phyloP scores from a whole-genome alignment of 768 basidiomycete species.

The Xerocomellus dryophilus region DNA sequence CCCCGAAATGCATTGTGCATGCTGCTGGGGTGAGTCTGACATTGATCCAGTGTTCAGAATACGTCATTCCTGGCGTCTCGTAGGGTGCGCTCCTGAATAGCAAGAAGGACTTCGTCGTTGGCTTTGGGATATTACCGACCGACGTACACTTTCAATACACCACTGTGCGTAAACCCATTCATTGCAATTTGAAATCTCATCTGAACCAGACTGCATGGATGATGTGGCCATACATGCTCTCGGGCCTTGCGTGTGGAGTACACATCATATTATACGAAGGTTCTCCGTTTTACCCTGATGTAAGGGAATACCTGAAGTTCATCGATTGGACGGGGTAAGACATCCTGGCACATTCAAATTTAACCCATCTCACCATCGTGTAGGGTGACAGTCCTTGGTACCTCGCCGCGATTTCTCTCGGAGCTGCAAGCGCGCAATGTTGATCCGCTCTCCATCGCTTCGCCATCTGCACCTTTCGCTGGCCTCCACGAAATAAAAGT shows the following conservation, averaged over 20 bases:
- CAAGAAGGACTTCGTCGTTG: slow-evolving; percentile 59
- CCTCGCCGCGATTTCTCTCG: slow-evolving; percentile 64
- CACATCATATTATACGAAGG: slow-evolving; percentile 63
- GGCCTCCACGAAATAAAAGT: slow-evolving; percentile 49
- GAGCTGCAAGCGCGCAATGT: slow-evolving; percentile 58
- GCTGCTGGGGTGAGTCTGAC: slow-evolving; percentile 56
- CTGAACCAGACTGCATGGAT: slow-evolving; percentile 66
- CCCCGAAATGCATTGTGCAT: slow-evolving; percentile 84
- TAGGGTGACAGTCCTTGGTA: slow-evolving; percentile 41
- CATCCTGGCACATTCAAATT: background rate
- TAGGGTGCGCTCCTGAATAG: slow-evolving; percentile 74
- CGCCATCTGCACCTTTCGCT: slow-evolving; percentile 39
- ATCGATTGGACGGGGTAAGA: slow-evolving; percentile 55
- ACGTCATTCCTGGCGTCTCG: background rate
- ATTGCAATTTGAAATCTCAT: background rate
- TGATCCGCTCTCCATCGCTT: slow-evolving; percentile 38
- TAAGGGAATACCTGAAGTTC: slow-evolving; percentile 52
- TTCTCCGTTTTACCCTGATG: slow-evolving; percentile 63
- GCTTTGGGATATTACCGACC: slow-evolving; percentile 40
- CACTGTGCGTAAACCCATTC: slow-evolving; percentile 42
- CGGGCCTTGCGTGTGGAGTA: slow-evolving; percentile 50
- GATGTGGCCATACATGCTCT: slow-evolving; percentile 75
- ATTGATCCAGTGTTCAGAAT: background rate
- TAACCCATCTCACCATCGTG: slow-evolving; percentile 16
- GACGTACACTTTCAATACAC: slow-evolving; percentile 75